Base-by-base conservation (phyloP, 208 protist genomes). In the Plasmodiophora brassicae region DNA sequence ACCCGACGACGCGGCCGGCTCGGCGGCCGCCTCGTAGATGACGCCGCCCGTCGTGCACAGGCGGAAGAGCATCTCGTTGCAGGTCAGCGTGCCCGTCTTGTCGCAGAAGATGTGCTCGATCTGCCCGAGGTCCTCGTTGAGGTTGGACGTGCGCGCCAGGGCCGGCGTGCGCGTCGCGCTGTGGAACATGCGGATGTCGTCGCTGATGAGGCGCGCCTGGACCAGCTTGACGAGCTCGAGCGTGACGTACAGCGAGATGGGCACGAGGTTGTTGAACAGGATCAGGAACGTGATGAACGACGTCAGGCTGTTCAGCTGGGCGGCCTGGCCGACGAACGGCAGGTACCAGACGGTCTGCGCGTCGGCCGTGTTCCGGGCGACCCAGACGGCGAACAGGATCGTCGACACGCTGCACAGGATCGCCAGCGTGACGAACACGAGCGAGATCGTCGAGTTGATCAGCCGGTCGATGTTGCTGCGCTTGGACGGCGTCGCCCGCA, bases 71-170 rank as follows among this genome's bases (percentile, higher is more conserved):
- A 89, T 89, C 20, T 83, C 41, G 71, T 94, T 94, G 10, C 85
- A 78, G 0, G 93, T 95, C 39, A 95, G 90, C n/a, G 93, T 95
- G 1, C 93, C 93, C 32, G 93, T 95, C 88, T 94, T 94, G 87
- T 94, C 93, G 0, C 89, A 91, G 87, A 95, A 95, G 36, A 95
- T 85, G 85, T 93, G 93, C 39, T 94, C 86, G 20, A 95, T 90
- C 32, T 93, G 89, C 0, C 93, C 93, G 14, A 94, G 88, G 57
- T 94, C 92, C 72, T 92, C 93, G 38, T 83, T 89, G 0, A 95
- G 78, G n/a, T 89, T 89, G 0, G 87, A 88, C 35, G 84, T 89
- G 44, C 89, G 60, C 45, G 89, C 87, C 38, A 28, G 5, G 22
- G 88, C 88, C 22, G 0, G 0, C 44, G 28, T 86, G 0, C 44